Percentiles rank a stretch among this genome's conserved stretches.
Conservation (phyloP, 441 rosid genomes). For the Rhodomyrtus psidioides region DNA sequence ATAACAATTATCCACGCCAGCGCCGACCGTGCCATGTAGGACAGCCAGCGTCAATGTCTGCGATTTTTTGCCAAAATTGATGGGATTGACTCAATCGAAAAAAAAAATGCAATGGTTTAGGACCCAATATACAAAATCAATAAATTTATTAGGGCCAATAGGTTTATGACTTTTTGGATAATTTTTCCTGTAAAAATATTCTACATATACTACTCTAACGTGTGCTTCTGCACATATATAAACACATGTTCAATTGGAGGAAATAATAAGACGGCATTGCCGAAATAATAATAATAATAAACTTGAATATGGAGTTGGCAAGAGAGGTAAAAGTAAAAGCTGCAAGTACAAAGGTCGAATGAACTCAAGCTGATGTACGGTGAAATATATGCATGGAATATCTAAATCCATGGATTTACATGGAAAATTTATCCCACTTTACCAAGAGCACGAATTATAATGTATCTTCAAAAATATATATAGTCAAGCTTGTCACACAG, state of each 20-base stretch:
- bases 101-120: too few species aligned
- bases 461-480: not conserved
- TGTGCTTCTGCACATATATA: not conserved
- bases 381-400: not conserved
- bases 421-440: not conserved
- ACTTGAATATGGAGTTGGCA: not conserved
- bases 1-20: too few species aligned
- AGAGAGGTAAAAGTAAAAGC: not conserved
- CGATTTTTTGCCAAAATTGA: too few species aligned
- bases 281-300: not conserved
- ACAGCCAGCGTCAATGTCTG: too few species aligned
- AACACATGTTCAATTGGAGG: not conserved
- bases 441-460: not conserved
- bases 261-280: not conserved
- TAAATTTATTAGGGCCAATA: too few species aligned
- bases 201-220: not conserved
- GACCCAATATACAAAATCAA: too few species aligned
- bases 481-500: not conserved
- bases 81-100: too few species aligned
- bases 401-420: not conserved
- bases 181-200: not conserved
- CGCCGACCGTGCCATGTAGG: too few species aligned
- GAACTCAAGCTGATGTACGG: not conserved
- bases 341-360: not conserved
- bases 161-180: too few species aligned